Percentiles rank a stretch among this genome's conserved stretches.
These are phyloP conservation scores for Fusarium praegraminearum DNA, from an alignment of 2,329 filamentous ascomycete genomes.

Conservation along the genomic window DNA sequence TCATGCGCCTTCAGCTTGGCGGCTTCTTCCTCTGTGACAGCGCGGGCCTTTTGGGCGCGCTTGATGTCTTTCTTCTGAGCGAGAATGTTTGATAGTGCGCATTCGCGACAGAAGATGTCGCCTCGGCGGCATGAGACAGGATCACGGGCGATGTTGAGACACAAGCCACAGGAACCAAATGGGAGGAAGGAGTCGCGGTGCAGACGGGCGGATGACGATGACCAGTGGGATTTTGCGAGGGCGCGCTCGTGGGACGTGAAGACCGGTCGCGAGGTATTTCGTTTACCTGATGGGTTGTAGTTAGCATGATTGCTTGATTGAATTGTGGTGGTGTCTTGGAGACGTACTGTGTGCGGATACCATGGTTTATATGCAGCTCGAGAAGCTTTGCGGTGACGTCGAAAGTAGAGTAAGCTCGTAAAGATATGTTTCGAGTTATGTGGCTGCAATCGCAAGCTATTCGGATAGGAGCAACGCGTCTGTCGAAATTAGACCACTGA, in stretches of 20 bases:
- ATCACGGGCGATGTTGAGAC: slow-evolving; percentile 81
- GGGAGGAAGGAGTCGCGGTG: slow-evolving; percentile 91
- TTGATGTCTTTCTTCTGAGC: slow-evolving; percentile 93
- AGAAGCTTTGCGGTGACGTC: slow-evolving; percentile 17
- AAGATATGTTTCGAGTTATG: background rate
- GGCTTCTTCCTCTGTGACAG: slow-evolving; percentile 70
- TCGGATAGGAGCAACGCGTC: background rate
- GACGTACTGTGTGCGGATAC: slow-evolving; percentile 61
- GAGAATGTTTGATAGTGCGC: slow-evolving; percentile 89
- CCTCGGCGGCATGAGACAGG: slow-evolving; percentile 87
- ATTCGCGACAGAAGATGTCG: slow-evolving; percentile 96
- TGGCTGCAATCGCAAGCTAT: background rate
- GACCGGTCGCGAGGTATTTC: slow-evolving; percentile 91
- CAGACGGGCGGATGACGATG: slow-evolving; percentile 83
- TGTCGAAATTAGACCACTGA: background rate
- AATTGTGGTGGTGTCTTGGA: background rate
- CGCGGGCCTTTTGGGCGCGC: slow-evolving; percentile 75
- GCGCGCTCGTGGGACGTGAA: slow-evolving; percentile 93
- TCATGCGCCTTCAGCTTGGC: slow-evolving; percentile 69
- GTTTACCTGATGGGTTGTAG: slow-evolving; percentile 69
- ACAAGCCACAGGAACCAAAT: slow-evolving; percentile 89
- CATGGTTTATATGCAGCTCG: slow-evolving; percentile 24
- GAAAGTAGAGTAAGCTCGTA: background rate
- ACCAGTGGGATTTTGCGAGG: slow-evolving; percentile 85
- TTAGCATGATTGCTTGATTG: background rate